phyloP scores from a whole-genome alignment of 164 flowering plant genomes.

The Chloranthus sessilifolius region DNA sequence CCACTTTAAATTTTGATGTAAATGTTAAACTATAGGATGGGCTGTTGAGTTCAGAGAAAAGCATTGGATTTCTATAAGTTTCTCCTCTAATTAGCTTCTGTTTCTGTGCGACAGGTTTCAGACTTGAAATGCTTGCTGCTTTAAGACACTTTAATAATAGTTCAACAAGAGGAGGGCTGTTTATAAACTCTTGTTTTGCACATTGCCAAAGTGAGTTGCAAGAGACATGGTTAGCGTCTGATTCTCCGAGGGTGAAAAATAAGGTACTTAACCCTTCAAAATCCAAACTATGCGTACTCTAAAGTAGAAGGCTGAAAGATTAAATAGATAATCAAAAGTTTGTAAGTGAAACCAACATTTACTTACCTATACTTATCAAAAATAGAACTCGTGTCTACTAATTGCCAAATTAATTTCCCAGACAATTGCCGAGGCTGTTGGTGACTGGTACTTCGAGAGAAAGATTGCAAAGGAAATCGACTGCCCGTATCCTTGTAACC shows the following conservation, averaged over 20 bases:
- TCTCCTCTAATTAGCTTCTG: too few relatives aligned
- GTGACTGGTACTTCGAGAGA: slow-evolving; percentile 84
- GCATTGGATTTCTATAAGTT: too few relatives aligned
- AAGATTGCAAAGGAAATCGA: slow-evolving; percentile 48
- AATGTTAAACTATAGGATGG: too few relatives aligned
- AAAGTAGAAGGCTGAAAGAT: not conserved
- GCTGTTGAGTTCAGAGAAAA: too few relatives aligned
- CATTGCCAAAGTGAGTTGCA: slow-evolving; percentile 94
- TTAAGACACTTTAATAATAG: slow-evolving; percentile 25
- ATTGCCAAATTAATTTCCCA: slow-evolving; percentile 19
- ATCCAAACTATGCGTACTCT: not conserved
- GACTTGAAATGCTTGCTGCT: slow-evolving; percentile 66
- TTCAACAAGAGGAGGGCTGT: slow-evolving; percentile 62
- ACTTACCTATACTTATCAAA: not conserved
- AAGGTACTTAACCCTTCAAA: slow-evolving; percentile 40
- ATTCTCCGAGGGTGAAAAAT: slow-evolving; percentile 73
- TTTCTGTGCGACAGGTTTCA: slow-evolving; percentile 45
- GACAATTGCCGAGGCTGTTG: slow-evolving; percentile 84
- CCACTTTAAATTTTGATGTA: too few relatives aligned
- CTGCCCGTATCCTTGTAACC: slow-evolving; percentile 79
- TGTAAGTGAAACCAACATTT: not conserved
- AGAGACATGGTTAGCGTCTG: slow-evolving; percentile 72
- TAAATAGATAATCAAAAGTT: not conserved
- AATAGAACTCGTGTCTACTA: not conserved
- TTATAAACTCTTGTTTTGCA: slow-evolving; percentile 86